phyloP scores from a whole-genome alignment of 495 filamentous ascomycete species.

The Glarea lozoyensis region DNA sequence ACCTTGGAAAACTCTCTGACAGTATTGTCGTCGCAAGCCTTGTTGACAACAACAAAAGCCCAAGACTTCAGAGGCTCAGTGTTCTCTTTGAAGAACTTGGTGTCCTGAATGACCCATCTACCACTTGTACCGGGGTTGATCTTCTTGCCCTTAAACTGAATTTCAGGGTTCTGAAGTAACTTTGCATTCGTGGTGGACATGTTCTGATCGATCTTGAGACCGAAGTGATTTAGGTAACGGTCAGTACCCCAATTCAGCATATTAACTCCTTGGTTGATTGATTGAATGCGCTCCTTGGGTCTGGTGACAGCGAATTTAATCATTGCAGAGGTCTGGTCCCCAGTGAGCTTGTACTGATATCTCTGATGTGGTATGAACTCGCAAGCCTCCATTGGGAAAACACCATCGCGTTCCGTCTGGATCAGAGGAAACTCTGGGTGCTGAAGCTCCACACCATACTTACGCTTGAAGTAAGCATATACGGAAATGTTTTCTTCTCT shows the following conservation, averaged over 20 bases:
- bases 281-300: constrained; percentile 50
- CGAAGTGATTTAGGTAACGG: constrained; percentile 55
- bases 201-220: constrained; percentile 50
- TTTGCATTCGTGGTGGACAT: constrained; percentile 60
- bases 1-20: constrained; percentile 46
- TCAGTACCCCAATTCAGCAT: constrained; percentile 64
- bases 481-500: constrained; percentile 37
- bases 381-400: constrained; percentile 75
- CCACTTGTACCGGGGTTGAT: constrained; percentile 50
- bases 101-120: constrained; percentile 78
- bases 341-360: constrained; percentile 70
- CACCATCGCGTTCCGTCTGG: constrained; percentile 53
- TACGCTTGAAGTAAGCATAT: constrained; percentile 55
- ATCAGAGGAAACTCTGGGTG: constrained; percentile 53
- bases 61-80: constrained; percentile 51
- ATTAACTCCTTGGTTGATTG: constrained; percentile 55
- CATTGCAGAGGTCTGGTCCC: constrained; percentile 66
- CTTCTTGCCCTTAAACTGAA: constrained; percentile 50
- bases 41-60: constrained; percentile 42
- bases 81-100: constrained; percentile 62
- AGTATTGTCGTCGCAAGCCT: constrained; percentile 26
- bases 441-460: constrained; percentile 51
- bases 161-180: constrained; percentile 60
- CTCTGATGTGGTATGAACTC: constrained; percentile 49
- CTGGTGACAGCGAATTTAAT: constrained; percentile 72